phyloP scores from a whole-genome alignment of 441 rosid genomes.

The Metrosideros polymorpha region DNA sequence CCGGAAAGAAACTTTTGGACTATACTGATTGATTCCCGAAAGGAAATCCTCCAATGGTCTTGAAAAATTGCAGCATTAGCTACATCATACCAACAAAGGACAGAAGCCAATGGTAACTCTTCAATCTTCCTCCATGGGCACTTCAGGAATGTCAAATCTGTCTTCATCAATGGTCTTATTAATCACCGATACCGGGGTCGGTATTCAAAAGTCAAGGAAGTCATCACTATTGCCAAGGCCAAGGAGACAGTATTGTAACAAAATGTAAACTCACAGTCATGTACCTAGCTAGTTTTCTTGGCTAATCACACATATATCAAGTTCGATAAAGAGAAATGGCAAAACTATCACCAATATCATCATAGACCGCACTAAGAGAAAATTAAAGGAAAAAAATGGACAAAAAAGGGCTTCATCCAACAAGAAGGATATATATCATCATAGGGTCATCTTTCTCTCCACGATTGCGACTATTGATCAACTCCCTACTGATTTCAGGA shows the following conservation, averaged over 20 bases:
- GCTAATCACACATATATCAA: background rate
- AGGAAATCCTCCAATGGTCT: background rate
- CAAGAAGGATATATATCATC: constrained; percentile 52
- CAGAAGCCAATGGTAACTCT: background rate
- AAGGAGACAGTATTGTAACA: background rate
- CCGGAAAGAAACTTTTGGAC: background rate
- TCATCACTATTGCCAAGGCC: background rate
- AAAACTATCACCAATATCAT: background rate
- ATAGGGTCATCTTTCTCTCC: constrained; percentile 71
- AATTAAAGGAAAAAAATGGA: background rate
- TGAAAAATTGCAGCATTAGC: background rate
- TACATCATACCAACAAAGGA: background rate
- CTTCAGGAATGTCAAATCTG: constrained; percentile 80
- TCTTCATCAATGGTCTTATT: constrained; percentile 76
- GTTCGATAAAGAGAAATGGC: background rate
- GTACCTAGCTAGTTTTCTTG: background rate
- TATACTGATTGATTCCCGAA: background rate
- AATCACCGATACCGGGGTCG: constrained; percentile 38
- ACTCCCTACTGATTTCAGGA: constrained; percentile 73
- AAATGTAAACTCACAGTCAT: background rate
- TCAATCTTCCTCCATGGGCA: constrained; percentile 92
- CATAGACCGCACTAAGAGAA: background rate
- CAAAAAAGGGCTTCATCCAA: background rate
- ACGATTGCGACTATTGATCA: constrained; percentile 62
- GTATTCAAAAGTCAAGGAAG: constrained; percentile 51